A percentile compares a stretch with the other conserved stretches of the same genome.
phyloP scores from a whole-genome alignment of 2,329 filamentous ascomycete genomes.

The Talaromyces sp. region DNA sequence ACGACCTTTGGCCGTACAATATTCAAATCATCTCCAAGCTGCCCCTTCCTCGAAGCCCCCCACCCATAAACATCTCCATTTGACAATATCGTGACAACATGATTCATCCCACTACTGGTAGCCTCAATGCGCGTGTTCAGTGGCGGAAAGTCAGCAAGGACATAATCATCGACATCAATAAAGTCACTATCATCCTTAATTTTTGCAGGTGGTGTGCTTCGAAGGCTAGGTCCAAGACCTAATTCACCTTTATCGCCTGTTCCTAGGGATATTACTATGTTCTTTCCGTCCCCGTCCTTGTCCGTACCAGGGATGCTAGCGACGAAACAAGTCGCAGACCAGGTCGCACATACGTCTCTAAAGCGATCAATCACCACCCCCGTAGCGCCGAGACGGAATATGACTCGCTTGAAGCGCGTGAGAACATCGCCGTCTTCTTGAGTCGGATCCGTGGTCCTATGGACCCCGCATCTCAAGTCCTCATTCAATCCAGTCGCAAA shows the following conservation, averaged over 20 bases:
- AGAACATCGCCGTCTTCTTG: neutral
- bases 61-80: conserved; percentile 81
- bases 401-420: conserved; percentile 27
- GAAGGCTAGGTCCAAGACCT: conserved; percentile 52
- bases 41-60: conserved; percentile 83
- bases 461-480: conserved; percentile 43
- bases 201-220: conserved; percentile 26
- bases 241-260: conserved; percentile 68
- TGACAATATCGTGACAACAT: conserved; percentile 69
- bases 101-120: conserved; percentile 71
- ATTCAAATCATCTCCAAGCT: conserved; percentile 61
- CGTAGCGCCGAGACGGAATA: conserved; percentile 20
- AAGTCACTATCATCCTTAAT: conserved; percentile 47
- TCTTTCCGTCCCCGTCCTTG: conserved; percentile 35
- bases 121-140: conserved; percentile 56
- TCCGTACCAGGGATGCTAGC: neutral
- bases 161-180: neutral
- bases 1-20: conserved; percentile 44
- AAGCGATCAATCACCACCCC: conserved; percentile 29
- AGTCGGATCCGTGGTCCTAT: neutral
- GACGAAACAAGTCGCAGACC: conserved; percentile 69
- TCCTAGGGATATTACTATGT: conserved; percentile 60
- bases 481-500: conserved; percentile 64
- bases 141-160: conserved; percentile 58
- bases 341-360: conserved; percentile 65